Evolutionary conservation across 116 monocot genomes (phyloP).

Genomic region (Thalassia testudinum): DNA sequence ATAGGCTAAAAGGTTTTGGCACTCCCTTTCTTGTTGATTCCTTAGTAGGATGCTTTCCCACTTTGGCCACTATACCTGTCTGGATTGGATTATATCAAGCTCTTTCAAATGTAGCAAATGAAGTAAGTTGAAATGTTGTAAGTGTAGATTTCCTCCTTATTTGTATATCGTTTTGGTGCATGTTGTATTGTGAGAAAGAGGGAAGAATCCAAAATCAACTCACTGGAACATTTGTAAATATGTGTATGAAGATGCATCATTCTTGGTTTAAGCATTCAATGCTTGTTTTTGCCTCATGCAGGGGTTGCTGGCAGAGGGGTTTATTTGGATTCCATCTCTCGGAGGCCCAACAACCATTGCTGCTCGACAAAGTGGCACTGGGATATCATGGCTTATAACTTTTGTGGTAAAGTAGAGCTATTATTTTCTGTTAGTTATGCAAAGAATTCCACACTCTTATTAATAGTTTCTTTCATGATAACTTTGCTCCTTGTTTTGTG

Average conservation of each 20-base stretch:
- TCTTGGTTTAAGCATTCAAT: no score
- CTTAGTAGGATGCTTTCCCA: conserved; percentile 65
- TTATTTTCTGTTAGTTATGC: no score
- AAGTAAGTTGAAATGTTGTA: conserved; percentile 23
- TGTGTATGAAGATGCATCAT: no score
- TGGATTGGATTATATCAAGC: conserved; percentile 99
- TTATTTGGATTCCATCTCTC: conserved; percentile 97
- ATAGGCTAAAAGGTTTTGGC: no score
- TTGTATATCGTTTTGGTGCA: no score
- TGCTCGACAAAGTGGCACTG: conserved; percentile 91
- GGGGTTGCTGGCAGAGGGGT: conserved; percentile 95
- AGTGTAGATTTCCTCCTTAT: no score
- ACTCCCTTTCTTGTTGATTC: no score
- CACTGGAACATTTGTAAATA: no score
- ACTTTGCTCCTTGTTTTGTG: no score
- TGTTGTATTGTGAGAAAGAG: no score
- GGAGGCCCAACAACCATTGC: conserved; percentile 93
- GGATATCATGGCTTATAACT: conserved; percentile 93
- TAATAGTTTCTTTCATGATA: neutral
- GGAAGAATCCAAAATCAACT: no score
- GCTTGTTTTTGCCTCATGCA: conserved; percentile 11
- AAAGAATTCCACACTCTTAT: no score
- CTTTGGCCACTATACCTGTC: conserved; percentile 96
- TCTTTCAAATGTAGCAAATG: conserved; percentile 99
- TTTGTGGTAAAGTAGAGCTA: conserved; percentile 47